These are phyloP conservation scores for Moesziomyces sp. DNA, from an alignment of 1,284 basidiomycete genomes.

Conservation along the genomic window DNA sequence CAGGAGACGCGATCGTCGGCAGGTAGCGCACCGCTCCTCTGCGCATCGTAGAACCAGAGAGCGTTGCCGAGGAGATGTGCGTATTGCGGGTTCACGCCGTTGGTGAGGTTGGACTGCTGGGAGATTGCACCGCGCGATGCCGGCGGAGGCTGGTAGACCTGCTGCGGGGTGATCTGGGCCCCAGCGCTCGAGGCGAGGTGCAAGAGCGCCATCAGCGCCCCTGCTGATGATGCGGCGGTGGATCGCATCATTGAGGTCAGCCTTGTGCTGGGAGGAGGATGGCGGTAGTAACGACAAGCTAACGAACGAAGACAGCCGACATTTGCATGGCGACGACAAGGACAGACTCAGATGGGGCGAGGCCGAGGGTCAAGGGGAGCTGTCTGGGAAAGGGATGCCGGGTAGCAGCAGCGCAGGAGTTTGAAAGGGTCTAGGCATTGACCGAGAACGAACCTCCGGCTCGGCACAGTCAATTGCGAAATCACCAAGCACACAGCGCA, in stretches of 20 bases:
- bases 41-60: conserved; percentile 90
- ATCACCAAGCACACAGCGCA: neutral
- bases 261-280: neutral
- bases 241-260: conserved; percentile 12
- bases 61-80: conserved; percentile 80
- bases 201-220: conserved; percentile 6
- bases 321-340: no score
- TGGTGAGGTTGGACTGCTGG: conserved; percentile 31
- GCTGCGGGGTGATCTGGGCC: conserved; percentile 36
- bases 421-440: conserved; percentile 9
- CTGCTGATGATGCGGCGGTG: neutral
- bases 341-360: neutral
- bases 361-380: neutral
- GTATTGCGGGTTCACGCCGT: conserved; percentile 74
- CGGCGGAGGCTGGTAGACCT: conserved; percentile 28
- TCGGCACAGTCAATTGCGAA: neutral
- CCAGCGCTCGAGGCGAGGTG: conserved; percentile 3
- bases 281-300: neutral
- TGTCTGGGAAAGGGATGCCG: neutral
- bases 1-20: conserved; percentile 80
- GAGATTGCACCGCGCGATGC: conserved; percentile 27
- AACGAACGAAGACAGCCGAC: no score
- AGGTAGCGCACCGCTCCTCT: conserved; percentile 81
- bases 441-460: neutral
- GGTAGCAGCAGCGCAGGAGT: neutral